Base-by-base conservation (phyloP, 129 eudicot genomes). In the Dittrichia graveolens region DNA sequence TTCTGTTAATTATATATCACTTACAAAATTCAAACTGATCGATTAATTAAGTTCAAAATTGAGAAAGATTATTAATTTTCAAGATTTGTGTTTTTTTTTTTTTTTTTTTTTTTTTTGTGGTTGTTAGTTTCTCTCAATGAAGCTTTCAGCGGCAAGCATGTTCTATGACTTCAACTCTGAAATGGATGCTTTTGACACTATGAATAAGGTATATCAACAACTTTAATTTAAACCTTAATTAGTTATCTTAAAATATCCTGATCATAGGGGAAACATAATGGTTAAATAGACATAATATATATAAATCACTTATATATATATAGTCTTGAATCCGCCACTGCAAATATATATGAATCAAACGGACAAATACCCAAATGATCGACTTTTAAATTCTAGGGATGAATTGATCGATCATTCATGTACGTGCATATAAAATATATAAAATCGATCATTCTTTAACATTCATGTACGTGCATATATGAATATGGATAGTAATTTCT, bases 71-170 rank as follows among this genome's bases (percentile, higher is more conserved):
- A 7, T n/a, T n/a, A n/a, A n/a, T 19, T 13, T 53, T 60, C 10
- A 38, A 60, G 48, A 43, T 16, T 54, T 15, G 8, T 5, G 9
- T 54, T 54, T 19, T 24, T 19, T 56, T 3, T 16, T 4, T 49
- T 41, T 13, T 37, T 5, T 60, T 53, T 4, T 39, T 49, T 71
- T 31, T 2, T 57, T 40, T 34, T 41, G 42, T 60, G 34, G 61
- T 16, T 42, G 69, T 65, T 72, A 91, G 97, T 91, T 91, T 83
- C 89, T 91, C 3, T 91, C 97, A 0, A 91, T 91, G 97, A 91
- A 86, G 81, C 92, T 91, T 73, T 91, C 97, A 68, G 96, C 96
- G 65, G 97, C 97, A 41, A 91, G 97, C 80, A 68, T 88, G 84
- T 88, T 75, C 74, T 86, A 84, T 61, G 97, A 91, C 77, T 89